phyloP scores from a whole-genome alignment of 108 stramenopile species.

The Halocafeteria seosinensis region DNA sequence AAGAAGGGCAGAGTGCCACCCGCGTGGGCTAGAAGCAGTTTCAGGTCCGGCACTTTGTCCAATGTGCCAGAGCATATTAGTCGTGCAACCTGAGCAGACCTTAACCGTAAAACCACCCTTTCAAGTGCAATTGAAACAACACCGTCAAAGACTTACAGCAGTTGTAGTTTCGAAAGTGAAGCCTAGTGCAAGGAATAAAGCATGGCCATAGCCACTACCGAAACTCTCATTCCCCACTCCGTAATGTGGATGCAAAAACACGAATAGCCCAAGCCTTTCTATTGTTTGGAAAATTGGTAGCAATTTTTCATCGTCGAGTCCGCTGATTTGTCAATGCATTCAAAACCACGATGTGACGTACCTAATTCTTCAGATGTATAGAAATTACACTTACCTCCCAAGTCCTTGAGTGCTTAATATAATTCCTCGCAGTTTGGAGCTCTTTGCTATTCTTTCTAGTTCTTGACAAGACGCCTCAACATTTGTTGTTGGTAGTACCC shows the following conservation, averaged over 20 bases:
- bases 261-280: background rate
- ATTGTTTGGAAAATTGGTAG: conserved; percentile 4
- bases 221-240: conserved; percentile 12
- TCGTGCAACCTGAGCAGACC: no score
- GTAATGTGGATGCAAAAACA: conserved; percentile 24
- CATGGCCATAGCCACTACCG: conserved; percentile 9
- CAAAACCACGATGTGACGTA: no score
- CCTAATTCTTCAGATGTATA: no score
- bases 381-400: no score
- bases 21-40: conserved; percentile 19
- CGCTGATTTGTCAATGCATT: no score
- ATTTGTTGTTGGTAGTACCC: conserved; percentile 2
- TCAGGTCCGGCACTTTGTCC: conserved; percentile 8
- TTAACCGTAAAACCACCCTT: no score
- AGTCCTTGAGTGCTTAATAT: conserved; percentile 12
- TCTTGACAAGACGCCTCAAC: background rate
- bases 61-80: conserved; percentile 13
- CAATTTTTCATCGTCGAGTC: conserved; percentile 12
- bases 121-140: no score
- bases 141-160: conserved; percentile 8
- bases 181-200: conserved; percentile 20
- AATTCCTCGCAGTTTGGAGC: conserved; percentile 1
- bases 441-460: background rate
- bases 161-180: conserved; percentile 27
- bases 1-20: conserved; percentile 21